phyloP scores from a whole-genome alignment of 345 rosid genomes.

The Eucalyptus cloeziana region DNA sequence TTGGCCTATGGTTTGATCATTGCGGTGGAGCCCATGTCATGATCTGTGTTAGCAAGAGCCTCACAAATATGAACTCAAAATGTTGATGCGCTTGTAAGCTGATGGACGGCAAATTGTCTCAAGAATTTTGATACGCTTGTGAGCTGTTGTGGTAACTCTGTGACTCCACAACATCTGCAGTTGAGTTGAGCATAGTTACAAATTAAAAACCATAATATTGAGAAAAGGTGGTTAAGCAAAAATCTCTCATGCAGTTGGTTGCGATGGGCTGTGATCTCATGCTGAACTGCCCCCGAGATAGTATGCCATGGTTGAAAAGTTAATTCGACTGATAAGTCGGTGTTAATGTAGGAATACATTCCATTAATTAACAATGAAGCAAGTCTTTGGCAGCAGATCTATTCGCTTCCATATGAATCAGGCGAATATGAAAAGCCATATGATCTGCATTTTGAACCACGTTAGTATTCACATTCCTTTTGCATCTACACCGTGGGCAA shows the following conservation, averaged over 20 bases:
- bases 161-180: neutral
- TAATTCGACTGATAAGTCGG: neutral
- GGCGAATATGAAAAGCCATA: neutral
- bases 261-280: neutral
- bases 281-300: neutral
- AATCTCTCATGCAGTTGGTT: neutral
- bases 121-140: neutral
- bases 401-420: neutral
- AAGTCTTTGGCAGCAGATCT: neutral
- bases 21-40: slow-evolving; percentile 20
- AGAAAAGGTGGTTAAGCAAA: neutral
- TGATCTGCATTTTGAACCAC: neutral
- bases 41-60: slow-evolving; percentile 29
- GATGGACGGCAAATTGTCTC: neutral
- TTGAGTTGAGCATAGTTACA: neutral
- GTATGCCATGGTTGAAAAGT: neutral
- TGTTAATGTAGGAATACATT: neutral
- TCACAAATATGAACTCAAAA: neutral
- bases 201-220: neutral
- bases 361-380: neutral
- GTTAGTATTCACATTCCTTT: neutral
- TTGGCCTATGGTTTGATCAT: slow-evolving; percentile 1
- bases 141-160: neutral
- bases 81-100: neutral
- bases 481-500: neutral